A percentile compares a stretch with the other conserved stretches of the same genome.
Conservation (phyloP, 768 basidiomycete genomes). For the Steccherinum ochraceum region DNA sequence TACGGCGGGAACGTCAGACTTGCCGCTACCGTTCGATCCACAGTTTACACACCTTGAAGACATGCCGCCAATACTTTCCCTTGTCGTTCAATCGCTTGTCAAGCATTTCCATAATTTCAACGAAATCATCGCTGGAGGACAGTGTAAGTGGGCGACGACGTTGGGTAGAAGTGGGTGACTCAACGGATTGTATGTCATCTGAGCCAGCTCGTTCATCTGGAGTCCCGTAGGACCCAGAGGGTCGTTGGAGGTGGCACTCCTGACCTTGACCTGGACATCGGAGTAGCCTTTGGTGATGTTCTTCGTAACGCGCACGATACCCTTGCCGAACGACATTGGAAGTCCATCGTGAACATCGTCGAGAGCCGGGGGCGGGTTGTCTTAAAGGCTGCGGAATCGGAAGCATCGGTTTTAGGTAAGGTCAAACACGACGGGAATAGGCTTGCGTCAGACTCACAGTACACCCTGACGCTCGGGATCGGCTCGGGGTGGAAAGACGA, state of each 20-base stretch:
- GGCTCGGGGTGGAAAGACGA: too few relatives aligned
- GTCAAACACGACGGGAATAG: not conserved
- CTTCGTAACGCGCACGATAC: constrained; percentile 82
- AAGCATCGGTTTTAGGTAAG: not conserved
- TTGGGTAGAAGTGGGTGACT: too few relatives aligned
- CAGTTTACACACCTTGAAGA: constrained; percentile 75
- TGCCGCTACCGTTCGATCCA: not conserved
- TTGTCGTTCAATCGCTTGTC: constrained; percentile 98
- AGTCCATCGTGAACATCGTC: too few relatives aligned
- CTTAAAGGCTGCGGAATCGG: not conserved
- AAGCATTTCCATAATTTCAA: constrained; percentile 99
- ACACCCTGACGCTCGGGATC: too few relatives aligned
- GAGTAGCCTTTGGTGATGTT: constrained; percentile 97
- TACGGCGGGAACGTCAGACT: not conserved
- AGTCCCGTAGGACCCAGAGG: constrained; percentile 97
- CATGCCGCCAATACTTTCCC: constrained; percentile 99
- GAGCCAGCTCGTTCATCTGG: constrained; percentile 99
- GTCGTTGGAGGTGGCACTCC: constrained; percentile 96
- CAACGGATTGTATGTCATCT: constrained; percentile 98
- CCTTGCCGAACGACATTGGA: constrained; percentile 57
- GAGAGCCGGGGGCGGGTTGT: not conserved
- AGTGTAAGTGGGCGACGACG: too few relatives aligned
- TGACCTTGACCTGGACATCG: constrained; percentile 90
- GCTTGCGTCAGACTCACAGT: too few relatives aligned
- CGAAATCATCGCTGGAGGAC: constrained; percentile 79